Conservation (phyloP, 1,284 basidiomycete genomes). For the Malassezia japonica region DNA sequence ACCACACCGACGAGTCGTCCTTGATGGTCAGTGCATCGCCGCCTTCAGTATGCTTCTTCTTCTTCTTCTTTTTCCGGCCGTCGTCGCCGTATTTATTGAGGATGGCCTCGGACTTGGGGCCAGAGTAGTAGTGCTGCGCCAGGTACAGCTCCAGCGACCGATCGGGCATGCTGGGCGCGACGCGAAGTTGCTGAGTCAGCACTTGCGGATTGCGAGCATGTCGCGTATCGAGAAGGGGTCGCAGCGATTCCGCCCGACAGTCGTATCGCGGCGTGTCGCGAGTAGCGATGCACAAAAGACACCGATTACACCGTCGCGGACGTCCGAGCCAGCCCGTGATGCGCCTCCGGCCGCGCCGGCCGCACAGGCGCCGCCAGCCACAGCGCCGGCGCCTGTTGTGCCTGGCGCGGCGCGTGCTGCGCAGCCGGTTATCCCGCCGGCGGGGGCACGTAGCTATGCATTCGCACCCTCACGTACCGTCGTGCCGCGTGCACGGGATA, state of each 20-base stretch:
- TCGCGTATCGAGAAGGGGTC: slow-evolving; percentile 19
- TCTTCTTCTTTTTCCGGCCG: slow-evolving; percentile 58
- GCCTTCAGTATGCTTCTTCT: slow-evolving; percentile 54
- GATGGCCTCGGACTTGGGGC: slow-evolving; percentile 91
- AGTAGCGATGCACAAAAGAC: neutral
- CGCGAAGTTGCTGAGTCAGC: neutral
- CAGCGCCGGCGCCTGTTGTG: neutral
- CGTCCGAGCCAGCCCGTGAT: too few relatives aligned
- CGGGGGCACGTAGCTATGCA: slow-evolving; percentile 14
- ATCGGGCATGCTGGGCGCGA: slow-evolving; percentile 27
- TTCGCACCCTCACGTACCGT: neutral
- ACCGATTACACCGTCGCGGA: too few relatives aligned
- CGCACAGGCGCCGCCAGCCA: neutral
- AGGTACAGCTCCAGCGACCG: slow-evolving; percentile 52
- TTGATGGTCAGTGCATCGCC: slow-evolving; percentile 24
- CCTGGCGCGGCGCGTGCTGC: neutral
- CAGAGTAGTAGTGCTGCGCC: slow-evolving; percentile 73
- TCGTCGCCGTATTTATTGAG: slow-evolving; percentile 58
- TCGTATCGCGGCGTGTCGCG: neutral
- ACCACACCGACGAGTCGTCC: slow-evolving; percentile 32
- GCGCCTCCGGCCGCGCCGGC: too few relatives aligned
- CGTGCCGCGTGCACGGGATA: neutral
- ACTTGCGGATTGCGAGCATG: neutral
- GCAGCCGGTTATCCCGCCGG: neutral
- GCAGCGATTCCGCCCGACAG: slow-evolving; percentile 16